Evolutionary conservation across 805 yeast species (phyloP).

Genomic region (Zygoascus tannicola): DNA sequence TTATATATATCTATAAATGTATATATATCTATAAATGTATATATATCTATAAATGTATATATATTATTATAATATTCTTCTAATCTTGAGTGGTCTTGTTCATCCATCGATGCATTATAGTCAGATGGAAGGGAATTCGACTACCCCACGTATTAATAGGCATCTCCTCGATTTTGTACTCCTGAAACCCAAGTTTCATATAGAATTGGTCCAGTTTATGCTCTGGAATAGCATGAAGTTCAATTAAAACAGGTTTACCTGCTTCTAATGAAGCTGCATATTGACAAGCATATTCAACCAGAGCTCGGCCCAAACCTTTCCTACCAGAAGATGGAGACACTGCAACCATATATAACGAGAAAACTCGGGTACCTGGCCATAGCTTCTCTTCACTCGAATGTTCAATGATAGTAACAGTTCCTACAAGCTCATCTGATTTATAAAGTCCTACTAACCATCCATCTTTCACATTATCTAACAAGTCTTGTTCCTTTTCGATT

Average conservation of each 20-base stretch:
- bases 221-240: neutral
- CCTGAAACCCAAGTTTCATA: neutral
- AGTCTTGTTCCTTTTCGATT: neutral
- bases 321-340: neutral
- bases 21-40: no score
- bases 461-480: neutral
- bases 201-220: slow-evolving; percentile 1
- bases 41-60: no score
- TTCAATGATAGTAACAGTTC: neutral
- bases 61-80: no score
- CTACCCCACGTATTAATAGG: neutral
- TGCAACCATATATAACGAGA: neutral
- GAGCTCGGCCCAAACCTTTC: neutral
- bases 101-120: neutral
- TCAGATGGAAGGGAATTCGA: neutral
- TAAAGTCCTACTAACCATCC: slow-evolving; percentile 1
- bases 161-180: neutral
- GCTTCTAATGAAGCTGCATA: neutral
- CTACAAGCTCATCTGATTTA: neutral
- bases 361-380: neutral
- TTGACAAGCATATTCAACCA: neutral
- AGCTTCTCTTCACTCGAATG: neutral
- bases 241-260: neutral
- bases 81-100: no score
- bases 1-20: no score